Base-by-base conservation (phyloP, 305 asterid genomes). In the Solanum hybrid region DNA sequence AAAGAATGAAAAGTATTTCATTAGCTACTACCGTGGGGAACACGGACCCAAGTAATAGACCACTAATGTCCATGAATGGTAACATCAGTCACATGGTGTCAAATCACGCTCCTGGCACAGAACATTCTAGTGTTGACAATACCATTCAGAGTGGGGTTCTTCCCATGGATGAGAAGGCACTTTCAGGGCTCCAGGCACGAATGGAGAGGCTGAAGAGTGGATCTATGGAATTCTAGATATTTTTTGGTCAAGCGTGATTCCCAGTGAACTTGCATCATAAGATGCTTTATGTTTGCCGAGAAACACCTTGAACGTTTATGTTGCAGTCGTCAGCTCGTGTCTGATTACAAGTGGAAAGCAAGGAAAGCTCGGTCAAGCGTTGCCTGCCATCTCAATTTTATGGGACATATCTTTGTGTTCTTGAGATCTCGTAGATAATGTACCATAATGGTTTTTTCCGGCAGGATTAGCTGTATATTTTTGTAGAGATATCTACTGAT, bases 181-280 rank as follows among this genome's bases (percentile, higher is more conserved):
- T 97, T 78, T 96, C 99, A 5, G 99, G 99, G 89, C 98, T 97
- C 82, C 99, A 97, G 91, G 99, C 99, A 32, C 98, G 99, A n/a
- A 97, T 97, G 99, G 98, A 97, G 88, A 93, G 99, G 93, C 92
- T 97, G 51, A 97, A 97, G 93, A 96, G 98, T 82, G 98, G 99
- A 29, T 95, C 99, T 12, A 91, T 96, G 76, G 99, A 97, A 92
- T 85, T 85, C 88, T 85, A 85, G 76, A 29, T 82, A 42, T 40
- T 27, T 42, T 84, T 31, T 51, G 42, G 75, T 85, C 40, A 1
- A 22, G 46, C 7, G 76, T 85, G 77, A 60, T 85, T 85, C 51
- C 77, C 34, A 60, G 77, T 60, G 87, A 51, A 60, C 20, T 60
- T 60, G 88, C 88, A 85, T 85, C 51, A 60, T 12, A 32, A 56